Conservation (phyloP, 306 rosid genomes). For the Casuarina cunninghamiana region DNA sequence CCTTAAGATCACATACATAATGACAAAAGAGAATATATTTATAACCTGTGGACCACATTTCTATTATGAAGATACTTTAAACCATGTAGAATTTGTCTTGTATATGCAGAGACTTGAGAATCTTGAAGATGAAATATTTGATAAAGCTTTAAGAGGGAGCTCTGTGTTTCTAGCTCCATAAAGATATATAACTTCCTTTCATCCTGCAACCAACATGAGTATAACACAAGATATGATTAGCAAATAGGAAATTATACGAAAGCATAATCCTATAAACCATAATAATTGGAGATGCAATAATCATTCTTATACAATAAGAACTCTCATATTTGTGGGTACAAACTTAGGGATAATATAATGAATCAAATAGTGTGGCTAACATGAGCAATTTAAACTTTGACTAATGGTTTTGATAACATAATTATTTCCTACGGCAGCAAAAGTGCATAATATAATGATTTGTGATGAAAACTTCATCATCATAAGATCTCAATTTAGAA, state of each 20-base stretch:
- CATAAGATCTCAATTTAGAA: background rate
- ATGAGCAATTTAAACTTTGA: background rate
- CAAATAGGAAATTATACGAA: constrained; percentile 11
- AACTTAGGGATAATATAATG: no score
- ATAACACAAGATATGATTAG: constrained; percentile 21
- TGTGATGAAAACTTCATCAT: no score
- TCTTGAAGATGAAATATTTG: constrained; percentile 62
- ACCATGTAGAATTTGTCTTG: constrained; percentile 88
- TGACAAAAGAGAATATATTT: background rate
- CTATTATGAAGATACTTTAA: constrained; percentile 92
- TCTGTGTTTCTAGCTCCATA: constrained; percentile 83
- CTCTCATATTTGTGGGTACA: no score
- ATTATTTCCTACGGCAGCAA: background rate
- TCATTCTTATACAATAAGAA: no score
- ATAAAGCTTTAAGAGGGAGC: constrained; percentile 78
- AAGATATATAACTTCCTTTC: constrained; percentile 76
- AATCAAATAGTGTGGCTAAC: background rate
- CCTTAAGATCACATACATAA: background rate
- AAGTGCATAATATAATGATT: no score
- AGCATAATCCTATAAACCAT: constrained; percentile 3
- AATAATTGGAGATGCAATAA: background rate
- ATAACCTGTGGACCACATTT: constrained; percentile 88
- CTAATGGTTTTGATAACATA: background rate
- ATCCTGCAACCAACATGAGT: constrained; percentile 58
- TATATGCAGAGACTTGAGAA: constrained; percentile 81